A percentile compares a stretch with the other conserved stretches of the same genome.
Conservation (phyloP, 768 basidiomycete genomes). For the Tephrocybe sp. region DNA sequence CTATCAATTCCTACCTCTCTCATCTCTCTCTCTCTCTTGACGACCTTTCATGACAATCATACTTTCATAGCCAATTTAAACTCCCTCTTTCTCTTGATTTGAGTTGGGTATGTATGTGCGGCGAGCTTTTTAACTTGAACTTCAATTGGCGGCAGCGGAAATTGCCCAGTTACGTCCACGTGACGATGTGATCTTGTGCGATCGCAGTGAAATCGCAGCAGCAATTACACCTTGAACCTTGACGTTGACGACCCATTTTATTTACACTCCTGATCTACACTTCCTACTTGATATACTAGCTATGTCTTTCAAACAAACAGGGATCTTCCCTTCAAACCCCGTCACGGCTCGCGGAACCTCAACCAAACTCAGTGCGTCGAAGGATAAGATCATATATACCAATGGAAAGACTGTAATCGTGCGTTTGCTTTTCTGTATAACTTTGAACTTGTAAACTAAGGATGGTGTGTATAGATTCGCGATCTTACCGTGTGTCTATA, state of each 20-base stretch:
- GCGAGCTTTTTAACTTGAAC: too few species aligned
- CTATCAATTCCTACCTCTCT: background rate
- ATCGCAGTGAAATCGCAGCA: background rate
- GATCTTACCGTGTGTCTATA: constrained; percentile 64
- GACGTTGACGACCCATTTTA: background rate
- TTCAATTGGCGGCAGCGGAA: too few species aligned
- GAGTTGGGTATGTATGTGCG: background rate
- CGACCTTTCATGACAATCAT: constrained; percentile 22
- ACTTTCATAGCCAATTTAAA: background rate
- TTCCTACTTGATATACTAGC: background rate
- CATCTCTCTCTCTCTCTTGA: too few species aligned
- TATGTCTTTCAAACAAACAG: constrained; percentile 50
- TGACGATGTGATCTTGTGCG: background rate
- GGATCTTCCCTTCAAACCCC: constrained; percentile 68
- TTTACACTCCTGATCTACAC: too few species aligned
- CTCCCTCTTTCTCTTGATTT: background rate
- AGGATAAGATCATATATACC: constrained; percentile 82
- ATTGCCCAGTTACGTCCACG: background rate
- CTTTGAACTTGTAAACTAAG: background rate
- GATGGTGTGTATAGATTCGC: constrained; percentile 53
- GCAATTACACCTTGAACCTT: background rate
- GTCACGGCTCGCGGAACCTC: constrained; percentile 62
- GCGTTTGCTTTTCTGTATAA: constrained; percentile 29
- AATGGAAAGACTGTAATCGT: constrained; percentile 86
- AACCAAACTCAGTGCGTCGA: constrained; percentile 70